Base-by-base conservation (phyloP, 176 grass and related monocot genomes). In the Oryza punctata region DNA sequence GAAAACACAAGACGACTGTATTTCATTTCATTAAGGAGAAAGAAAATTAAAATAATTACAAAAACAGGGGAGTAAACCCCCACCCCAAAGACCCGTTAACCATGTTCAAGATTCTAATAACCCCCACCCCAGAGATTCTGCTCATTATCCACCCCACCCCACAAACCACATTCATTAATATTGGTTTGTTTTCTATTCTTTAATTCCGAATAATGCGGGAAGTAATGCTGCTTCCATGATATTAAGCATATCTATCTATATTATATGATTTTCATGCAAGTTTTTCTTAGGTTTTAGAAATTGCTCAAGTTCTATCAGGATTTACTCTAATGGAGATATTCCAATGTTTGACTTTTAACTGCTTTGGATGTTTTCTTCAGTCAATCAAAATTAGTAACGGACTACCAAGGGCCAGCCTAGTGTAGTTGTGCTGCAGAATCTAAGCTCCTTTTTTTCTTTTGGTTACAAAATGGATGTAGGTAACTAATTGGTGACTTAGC, bases 131-230 rank as follows among this genome's bases (percentile, higher is more conserved):
- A 32, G 4, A 32, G 32, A 32, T 32, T 32, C 32, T 32, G 4
- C 32, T 3, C 32, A 32, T 32, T 32, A 32, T 1, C 32, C 32
- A 32, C 32, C 32, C 32, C 32, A 32, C 32, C 32, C 32, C 32
- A 32, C 32, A 32, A 32, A 32, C 32, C 32, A 32, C 32, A 32
- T 32, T 32, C 32, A 32, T 32, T 32, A 16, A 72, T 26, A 60
- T 14, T 81, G 14, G 37, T 80, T 81, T 16, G 9, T 80, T 85
- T 70, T 76, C 41, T 77, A 82, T 72, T 40, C 28, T 76, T 50
- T 76, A 50, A 18, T 77, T 77, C 41, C 19, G 5, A 40, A 64
- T 73, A 66, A 41, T 30, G 54, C 59, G 24, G 3, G 8, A 80
- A 79, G 2, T 35, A 47, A 40, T 76, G 54, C 12, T 21, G 46